These are phyloP conservation scores for Calocybe indica DNA, from an alignment of 768 basidiomycete genomes.

Conservation along the genomic window DNA sequence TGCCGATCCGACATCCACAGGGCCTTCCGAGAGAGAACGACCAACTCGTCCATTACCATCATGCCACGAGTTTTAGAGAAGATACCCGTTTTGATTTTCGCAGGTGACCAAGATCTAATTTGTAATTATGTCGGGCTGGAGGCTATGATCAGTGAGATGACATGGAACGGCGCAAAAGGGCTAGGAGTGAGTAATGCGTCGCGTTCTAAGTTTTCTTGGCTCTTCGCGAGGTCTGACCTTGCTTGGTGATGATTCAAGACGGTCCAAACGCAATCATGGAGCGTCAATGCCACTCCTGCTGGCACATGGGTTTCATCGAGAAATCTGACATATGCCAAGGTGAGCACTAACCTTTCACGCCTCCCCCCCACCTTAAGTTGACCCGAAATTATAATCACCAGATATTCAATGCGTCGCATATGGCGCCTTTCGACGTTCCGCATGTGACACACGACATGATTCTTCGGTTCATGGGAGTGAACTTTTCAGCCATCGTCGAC, in stretches of 20 bases:
- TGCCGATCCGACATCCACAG: conserved; percentile 64
- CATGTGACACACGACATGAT: conserved; percentile 96
- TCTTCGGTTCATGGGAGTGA: conserved; percentile 91
- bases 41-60: conserved; percentile 67
- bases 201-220: too few species aligned
- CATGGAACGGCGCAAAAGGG: conserved; percentile 83
- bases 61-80: conserved; percentile 73
- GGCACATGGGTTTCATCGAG: conserved; percentile 90
- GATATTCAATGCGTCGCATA: conserved; percentile 94
- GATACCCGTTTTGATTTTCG: conserved; percentile 87
- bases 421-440: conserved; percentile 88
- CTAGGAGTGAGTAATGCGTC: conserved; percentile 57
- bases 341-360: conserved; percentile 19
- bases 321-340: conserved; percentile 92
- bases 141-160: conserved; percentile 72
- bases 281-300: conserved; percentile 66
- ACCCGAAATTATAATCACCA: conserved; percentile 18
- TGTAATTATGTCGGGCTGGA: conserved; percentile 95
- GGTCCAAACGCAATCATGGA: conserved; percentile 69
- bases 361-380: neutral
- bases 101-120: conserved; percentile 93
- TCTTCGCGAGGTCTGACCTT: neutral
- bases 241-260: conserved; percentile 30
- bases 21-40: conserved; percentile 49
- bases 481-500: conserved; percentile 76